Percentiles rank a stretch among this genome's conserved stretches.
phyloP scores from a whole-genome alignment of 2,329 filamentous ascomycete genomes.

The Triangularia setosa region DNA sequence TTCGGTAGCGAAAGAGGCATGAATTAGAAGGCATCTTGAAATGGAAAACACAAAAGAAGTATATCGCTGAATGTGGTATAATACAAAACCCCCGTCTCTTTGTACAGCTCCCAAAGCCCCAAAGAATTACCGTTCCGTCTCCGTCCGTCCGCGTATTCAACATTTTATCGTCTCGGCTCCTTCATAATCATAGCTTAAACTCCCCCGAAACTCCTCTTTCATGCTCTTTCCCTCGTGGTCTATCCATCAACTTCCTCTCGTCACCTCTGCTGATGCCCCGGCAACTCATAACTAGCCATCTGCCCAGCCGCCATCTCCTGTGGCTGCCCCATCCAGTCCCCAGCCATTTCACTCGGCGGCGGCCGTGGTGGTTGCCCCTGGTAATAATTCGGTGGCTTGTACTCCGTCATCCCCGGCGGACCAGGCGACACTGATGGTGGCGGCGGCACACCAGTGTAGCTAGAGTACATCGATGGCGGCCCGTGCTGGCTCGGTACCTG shows the following conservation, averaged over 20 bases:
- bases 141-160: too few species aligned
- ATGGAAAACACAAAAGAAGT: background rate
- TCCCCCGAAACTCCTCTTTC: background rate
- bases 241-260: background rate
- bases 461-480: background rate
- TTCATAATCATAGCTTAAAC: background rate
- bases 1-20: too few species aligned
- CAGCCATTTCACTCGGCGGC: background rate
- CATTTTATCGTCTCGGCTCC: background rate
- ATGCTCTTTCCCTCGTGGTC: background rate
- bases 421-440: background rate
- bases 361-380: background rate
- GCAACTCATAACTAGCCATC: background rate
- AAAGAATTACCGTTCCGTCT: background rate
- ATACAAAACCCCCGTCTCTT: background rate
- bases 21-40: background rate
- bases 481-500: background rate
- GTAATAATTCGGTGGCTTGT: background rate
- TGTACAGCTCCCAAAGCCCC: background rate
- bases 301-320: background rate
- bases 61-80: background rate
- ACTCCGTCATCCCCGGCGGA: background rate
- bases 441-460: background rate
- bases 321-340: background rate
- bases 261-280: background rate